Base-by-base conservation (phyloP, 257 asterid genomes). In the Nicotiana sylvestris region DNA sequence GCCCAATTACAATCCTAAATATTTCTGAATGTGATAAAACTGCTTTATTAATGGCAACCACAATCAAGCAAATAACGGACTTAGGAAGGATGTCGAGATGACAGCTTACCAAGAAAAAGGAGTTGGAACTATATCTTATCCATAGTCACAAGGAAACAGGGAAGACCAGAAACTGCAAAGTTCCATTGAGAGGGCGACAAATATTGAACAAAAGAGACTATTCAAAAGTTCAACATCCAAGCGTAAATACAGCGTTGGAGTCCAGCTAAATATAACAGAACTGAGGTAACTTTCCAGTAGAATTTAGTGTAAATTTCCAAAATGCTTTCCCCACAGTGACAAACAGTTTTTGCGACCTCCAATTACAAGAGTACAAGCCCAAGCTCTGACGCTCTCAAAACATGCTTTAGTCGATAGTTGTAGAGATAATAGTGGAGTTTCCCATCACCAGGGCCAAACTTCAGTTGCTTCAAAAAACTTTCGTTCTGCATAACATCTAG, bases 401-500 rank as follows among this genome's bases (percentile, higher is more conserved):
- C 92, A 77, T 90, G 91, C 70, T 84, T 89, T 35, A 91, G 84
- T 81, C 98, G 90, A 85, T 95, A 95, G 84, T 95, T 95, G 89
- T 95, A 95, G 61, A 95, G 95, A 85, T 95, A 95, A 85, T 93
- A 95, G 87, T 92, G 93, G 57, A 95, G 96, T 77, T 95, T 91
- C 81, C 98, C 98, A 81, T 92, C 98, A 12, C 98, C 98, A 0
- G 91, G 96, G 16, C 97, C 98, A 86, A 95, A 93, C 82, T 95
- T 95, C 72, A 95, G 95, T 89, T 93, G 98, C 92, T 95, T 93
- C 90, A 95, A 84, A 90, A 93, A 92, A 60, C 86, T 64, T 56
- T 89, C 96, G 5, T 95, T 95, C 33, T 92, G 89, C 98, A 95
- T 95, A 43, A 92, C 96, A 88, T 95, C 98, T 85, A 95, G 81